Base-by-base conservation (phyloP, 148 eudicot genomes). In the Fagopyrum esculentum region DNA sequence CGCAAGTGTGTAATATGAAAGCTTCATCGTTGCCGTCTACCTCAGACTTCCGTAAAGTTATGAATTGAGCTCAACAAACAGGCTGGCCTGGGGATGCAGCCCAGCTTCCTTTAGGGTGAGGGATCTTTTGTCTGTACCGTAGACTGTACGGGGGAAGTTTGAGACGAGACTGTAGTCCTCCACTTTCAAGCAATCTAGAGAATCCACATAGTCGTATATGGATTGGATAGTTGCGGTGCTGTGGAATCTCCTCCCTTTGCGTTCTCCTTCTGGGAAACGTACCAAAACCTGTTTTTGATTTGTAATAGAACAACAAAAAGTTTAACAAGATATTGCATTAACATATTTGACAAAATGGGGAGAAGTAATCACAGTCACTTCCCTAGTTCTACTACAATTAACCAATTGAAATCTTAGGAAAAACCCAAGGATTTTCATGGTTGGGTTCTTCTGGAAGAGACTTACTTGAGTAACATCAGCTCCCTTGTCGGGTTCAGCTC, bases 1-100 rank as follows among this genome's bases (percentile, higher is more conserved):
- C 35, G 17, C 5, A 43, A 15, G 47, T 12, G 71, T 35, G 43
- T 66, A 19, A 40, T 40, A 35, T 40, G 71, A 66, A 45, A 66
- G 71, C 45, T 66, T 66, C 19, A 66, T 43, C 43, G 71, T 35
- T 66, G 71, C 47, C 12, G 71, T 17, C 71, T 66, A 71, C 74
- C 40, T 71, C 17, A 13, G 73, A 6, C 9, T 70, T 70, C 17
- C 4, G 29, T n/a, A 44, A 45, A 45, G 30, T 84, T 82, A 85
- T 75, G 86, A 85, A 82, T 84, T 87, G 78, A 85, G 77, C 81
- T 92, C 97, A 82, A 95, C 92, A 69, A 95, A 95, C 50, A 95
- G 97, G 81, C 99, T 90, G 72, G 92, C 97, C 76, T 90, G 99
- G 71, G 99, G 97, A 83, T 95, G 99, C 69, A 92, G 84, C 61